Conservation (phyloP, 768 basidiomycete species). For the Nidularia sp. region DNA sequence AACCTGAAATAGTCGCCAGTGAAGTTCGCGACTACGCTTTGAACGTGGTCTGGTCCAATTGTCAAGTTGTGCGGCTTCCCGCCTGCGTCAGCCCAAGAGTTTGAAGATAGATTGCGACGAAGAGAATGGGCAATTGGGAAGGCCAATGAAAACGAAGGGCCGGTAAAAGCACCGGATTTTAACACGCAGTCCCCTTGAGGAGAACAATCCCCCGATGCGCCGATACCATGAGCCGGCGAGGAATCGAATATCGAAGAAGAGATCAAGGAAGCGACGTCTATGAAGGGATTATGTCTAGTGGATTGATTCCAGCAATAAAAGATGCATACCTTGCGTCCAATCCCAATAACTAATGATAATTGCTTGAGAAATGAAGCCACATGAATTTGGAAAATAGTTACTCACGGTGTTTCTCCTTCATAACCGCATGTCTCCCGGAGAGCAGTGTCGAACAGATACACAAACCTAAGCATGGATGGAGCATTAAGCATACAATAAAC, state of each 20-base stretch:
- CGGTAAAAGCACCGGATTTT: neutral
- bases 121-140: conserved; percentile 9
- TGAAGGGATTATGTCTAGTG: neutral
- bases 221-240: neutral
- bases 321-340: conserved; percentile 7
- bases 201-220: neutral
- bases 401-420: conserved; percentile 8
- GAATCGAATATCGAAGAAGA: neutral
- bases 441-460: conserved; percentile 6
- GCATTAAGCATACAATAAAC: neutral
- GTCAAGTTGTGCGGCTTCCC: conserved; percentile 2
- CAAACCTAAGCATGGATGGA: conserved; percentile 3
- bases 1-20: conserved; percentile 8
- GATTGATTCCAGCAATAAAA: neutral
- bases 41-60: conserved; percentile 1
- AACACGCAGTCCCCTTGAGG: neutral
- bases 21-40: neutral
- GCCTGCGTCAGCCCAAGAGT: conserved; percentile 1
- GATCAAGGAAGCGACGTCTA: neutral
- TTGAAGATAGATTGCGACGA: conserved; percentile 7
- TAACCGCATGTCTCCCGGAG: conserved; percentile 11
- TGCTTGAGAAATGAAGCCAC: neutral
- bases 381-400: neutral
- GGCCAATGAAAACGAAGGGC: neutral
- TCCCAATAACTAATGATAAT: conserved; percentile 8